phyloP scores from a whole-genome alignment of 2,329 filamentous ascomycete species.

The Zelopaecilomyces penicillatus region DNA sequence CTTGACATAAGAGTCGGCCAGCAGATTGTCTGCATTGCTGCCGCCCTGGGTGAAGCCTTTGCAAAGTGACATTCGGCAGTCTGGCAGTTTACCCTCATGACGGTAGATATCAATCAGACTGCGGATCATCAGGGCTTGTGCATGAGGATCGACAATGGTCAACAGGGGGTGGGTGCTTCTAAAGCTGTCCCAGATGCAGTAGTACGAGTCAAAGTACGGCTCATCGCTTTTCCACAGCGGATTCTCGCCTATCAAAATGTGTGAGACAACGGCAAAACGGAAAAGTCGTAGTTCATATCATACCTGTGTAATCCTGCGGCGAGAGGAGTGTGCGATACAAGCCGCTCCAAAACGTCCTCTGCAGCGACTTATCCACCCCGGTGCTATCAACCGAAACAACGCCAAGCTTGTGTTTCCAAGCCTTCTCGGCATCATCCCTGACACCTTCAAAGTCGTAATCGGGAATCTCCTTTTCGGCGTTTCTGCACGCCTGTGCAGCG shows the following conservation, averaged over 20 bases:
- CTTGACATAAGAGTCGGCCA: constrained; percentile 66
- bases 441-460: constrained; percentile 55
- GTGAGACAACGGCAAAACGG: neutral
- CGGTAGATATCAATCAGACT: constrained; percentile 65
- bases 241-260: constrained; percentile 52
- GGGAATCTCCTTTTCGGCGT: constrained; percentile 62
- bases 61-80: constrained; percentile 69
- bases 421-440: constrained; percentile 44
- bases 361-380: constrained; percentile 46
- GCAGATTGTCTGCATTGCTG: constrained; percentile 64
- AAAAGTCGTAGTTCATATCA: neutral
- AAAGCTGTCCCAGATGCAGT: constrained; percentile 67
- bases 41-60: constrained; percentile 72
- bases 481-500: constrained; percentile 56
- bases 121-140: constrained; percentile 61
- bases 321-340: constrained; percentile 61
- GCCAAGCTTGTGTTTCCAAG: constrained; percentile 56
- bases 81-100: constrained; percentile 60
- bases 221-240: constrained; percentile 61
- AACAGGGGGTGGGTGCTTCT: constrained; percentile 63
- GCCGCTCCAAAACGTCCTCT: constrained; percentile 63
- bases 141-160: constrained; percentile 59
- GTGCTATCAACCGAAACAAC: constrained; percentile 48
- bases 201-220: constrained; percentile 65
- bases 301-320: constrained; percentile 61